phyloP scores from a whole-genome alignment of 1,284 basidiomycete species.

The Acaromyces ingoldii region DNA sequence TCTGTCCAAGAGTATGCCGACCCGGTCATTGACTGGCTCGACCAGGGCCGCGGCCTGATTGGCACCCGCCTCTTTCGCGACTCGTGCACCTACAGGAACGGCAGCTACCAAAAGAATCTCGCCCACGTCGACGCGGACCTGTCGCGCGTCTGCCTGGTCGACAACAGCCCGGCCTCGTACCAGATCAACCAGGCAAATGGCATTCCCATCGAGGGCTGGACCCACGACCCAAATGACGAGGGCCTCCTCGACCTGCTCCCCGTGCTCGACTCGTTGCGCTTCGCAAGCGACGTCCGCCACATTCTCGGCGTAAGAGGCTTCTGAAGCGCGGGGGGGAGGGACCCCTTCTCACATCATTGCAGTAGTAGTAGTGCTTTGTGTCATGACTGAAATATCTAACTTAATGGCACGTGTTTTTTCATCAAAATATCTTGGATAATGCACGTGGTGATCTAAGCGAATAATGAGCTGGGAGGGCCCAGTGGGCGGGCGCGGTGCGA shows the following conservation, averaged over 20 bases:
- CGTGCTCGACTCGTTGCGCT: constrained; percentile 88
- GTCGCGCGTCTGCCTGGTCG: constrained; percentile 82
- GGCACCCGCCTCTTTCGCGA: constrained; percentile 84
- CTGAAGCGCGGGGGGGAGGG: background rate
- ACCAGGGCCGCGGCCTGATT: constrained; percentile 80
- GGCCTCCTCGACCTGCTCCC: constrained; percentile 91
- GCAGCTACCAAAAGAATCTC: constrained; percentile 91
- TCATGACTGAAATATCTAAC: too few relatives aligned
- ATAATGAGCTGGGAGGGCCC: too few relatives aligned
- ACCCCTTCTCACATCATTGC: too few relatives aligned
- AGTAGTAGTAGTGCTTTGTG: too few relatives aligned
- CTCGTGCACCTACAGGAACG: constrained; percentile 88
- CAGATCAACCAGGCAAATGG: constrained; percentile 92
- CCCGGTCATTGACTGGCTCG: constrained; percentile 98
- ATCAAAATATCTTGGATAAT: too few relatives aligned
- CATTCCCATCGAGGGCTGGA: constrained; percentile 98
- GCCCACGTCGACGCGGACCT: constrained; percentile 82
- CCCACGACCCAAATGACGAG: constrained; percentile 92
- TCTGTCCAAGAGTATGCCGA: constrained; percentile 99
- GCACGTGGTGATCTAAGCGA: too few relatives aligned
- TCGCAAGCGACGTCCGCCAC: constrained; percentile 88
- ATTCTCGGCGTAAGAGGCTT: constrained; percentile 63
- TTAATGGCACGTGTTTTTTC: too few relatives aligned
- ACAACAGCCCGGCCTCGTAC: constrained; percentile 94
- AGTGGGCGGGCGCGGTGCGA: too few relatives aligned